phyloP scores from a whole-genome alignment of 2,329 filamentous ascomycete species.

The Talaromyces pinophilus region DNA sequence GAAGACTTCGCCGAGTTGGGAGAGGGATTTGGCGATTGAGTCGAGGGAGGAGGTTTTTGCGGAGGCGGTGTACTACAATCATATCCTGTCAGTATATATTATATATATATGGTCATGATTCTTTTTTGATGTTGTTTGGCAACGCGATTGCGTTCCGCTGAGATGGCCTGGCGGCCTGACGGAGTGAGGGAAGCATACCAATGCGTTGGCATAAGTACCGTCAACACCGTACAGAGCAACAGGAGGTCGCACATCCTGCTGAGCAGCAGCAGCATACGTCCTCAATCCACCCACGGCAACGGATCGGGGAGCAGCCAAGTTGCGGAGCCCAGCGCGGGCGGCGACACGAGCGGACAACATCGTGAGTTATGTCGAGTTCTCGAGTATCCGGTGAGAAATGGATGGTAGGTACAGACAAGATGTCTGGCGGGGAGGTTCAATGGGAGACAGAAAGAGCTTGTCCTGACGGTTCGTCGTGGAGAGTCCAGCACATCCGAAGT shows the following conservation, averaged over 20 bases:
- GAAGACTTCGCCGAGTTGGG: conserved; percentile 69
- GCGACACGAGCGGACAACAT: conserved; percentile 60
- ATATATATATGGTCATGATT: not conserved
- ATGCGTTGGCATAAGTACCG: conserved; percentile 95
- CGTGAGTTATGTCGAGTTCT: conserved; percentile 22
- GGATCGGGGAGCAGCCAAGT: conserved; percentile 39
- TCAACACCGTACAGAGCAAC: conserved; percentile 92
- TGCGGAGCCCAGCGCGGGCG: conserved; percentile 56
- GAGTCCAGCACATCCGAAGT: conserved; percentile 22
- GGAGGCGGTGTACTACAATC: conserved; percentile 84
- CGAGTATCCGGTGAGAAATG: not conserved
- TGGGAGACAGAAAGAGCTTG: not conserved
- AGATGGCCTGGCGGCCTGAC: not conserved
- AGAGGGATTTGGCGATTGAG: conserved; percentile 76
- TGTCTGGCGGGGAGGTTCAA: conserved; percentile 15
- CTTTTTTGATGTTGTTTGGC: not conserved
- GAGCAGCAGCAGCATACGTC: conserved; percentile 66
- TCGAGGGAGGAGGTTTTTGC: conserved; percentile 86
- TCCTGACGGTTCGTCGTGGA: conserved; percentile 17
- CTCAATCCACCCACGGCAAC: conserved; percentile 56
- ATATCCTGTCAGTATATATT: not conserved
- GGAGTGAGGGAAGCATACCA: conserved; percentile 67
- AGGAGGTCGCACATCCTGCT: conserved; percentile 75
- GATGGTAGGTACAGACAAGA: not conserved
- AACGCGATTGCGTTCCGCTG: not conserved